These are phyloP conservation scores for Torrubiellomyces zombiae DNA, from an alignment of 2,329 filamentous ascomycete genomes.

Conservation along the genomic window DNA sequence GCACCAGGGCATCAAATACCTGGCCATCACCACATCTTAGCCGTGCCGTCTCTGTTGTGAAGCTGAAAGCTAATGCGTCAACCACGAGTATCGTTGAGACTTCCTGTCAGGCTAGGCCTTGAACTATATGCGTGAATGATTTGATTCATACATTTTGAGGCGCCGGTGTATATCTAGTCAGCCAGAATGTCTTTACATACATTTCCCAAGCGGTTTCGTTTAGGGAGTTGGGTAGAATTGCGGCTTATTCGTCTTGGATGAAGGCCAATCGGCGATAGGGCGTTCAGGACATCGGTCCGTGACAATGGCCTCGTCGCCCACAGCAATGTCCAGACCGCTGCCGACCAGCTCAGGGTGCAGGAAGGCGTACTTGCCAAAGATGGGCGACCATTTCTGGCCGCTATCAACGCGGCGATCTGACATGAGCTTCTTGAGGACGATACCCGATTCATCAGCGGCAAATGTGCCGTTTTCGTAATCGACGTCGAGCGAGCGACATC, in stretches of 20 bases:
- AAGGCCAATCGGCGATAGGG: constrained; percentile 36
- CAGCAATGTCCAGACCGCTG: constrained; percentile 23
- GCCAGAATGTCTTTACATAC: too few species aligned
- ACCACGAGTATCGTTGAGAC: too few species aligned
- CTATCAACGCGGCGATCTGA: constrained; percentile 52
- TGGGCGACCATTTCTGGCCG: constrained; percentile 50
- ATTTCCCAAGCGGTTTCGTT: too few species aligned
- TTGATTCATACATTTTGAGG: too few species aligned
- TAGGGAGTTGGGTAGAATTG: constrained; percentile 10
- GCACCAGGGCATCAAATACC: too few species aligned
- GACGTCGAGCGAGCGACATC: constrained; percentile 55
- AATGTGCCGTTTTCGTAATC: constrained; percentile 49
- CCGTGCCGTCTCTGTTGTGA: too few species aligned
- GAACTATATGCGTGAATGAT: too few species aligned
- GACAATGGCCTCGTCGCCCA: constrained; percentile 41
- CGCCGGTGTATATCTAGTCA: too few species aligned
- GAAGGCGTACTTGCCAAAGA: constrained; percentile 62
- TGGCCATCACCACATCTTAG: too few species aligned
- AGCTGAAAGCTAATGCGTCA: too few species aligned
- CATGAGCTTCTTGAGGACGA: constrained; percentile 52
- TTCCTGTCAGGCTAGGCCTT: too few species aligned
- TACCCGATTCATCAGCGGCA: constrained; percentile 38
- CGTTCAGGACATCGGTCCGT: constrained; percentile 30
- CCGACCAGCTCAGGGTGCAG: constrained; percentile 16
- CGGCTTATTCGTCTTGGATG: constrained; percentile 6